Evolutionary conservation across 2,329 filamentous ascomycete species (phyloP).

Genomic region (Rhynchosporium graminicola): DNA sequence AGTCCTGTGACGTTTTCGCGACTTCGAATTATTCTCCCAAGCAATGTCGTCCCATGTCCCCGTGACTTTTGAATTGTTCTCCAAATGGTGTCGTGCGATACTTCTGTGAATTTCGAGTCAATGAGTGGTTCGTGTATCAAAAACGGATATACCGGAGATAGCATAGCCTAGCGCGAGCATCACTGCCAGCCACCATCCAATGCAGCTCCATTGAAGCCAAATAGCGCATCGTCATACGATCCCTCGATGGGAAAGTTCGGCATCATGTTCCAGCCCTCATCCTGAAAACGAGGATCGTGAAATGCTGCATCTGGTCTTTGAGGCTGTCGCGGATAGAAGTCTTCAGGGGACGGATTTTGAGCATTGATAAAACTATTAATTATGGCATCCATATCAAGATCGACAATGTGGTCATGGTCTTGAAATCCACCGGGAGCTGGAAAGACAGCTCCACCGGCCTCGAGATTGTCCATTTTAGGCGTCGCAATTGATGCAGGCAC

Average conservation of each 20-base stretch:
- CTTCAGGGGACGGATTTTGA: background rate
- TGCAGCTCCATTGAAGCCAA: slow-evolving; percentile 21
- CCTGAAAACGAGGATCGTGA: background rate
- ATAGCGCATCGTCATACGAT: slow-evolving; percentile 18
- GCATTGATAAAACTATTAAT: background rate
- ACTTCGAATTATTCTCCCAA: too few species aligned
- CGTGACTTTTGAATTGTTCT: too few species aligned
- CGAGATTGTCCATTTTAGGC: too few species aligned
- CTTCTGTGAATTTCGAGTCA: too few species aligned
- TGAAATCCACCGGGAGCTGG: background rate
- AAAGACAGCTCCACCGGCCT: background rate
- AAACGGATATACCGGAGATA: too few species aligned
- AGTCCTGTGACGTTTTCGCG: too few species aligned
- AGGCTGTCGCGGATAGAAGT: too few species aligned
- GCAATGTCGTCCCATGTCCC: too few species aligned
- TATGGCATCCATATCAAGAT: slow-evolving; percentile 1
- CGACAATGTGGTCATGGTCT: background rate
- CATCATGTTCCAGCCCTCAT: background rate
- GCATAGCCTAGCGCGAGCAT: background rate
- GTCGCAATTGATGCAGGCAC: too few species aligned
- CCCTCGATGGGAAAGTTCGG: background rate
- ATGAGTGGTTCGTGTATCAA: too few species aligned
- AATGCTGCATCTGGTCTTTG: too few species aligned
- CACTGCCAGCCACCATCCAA: slow-evolving; percentile 15
- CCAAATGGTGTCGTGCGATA: too few species aligned